Evolutionary conservation across 768 basidiomycete species (phyloP).

Genomic region (Austroboletus eburneus): DNA sequence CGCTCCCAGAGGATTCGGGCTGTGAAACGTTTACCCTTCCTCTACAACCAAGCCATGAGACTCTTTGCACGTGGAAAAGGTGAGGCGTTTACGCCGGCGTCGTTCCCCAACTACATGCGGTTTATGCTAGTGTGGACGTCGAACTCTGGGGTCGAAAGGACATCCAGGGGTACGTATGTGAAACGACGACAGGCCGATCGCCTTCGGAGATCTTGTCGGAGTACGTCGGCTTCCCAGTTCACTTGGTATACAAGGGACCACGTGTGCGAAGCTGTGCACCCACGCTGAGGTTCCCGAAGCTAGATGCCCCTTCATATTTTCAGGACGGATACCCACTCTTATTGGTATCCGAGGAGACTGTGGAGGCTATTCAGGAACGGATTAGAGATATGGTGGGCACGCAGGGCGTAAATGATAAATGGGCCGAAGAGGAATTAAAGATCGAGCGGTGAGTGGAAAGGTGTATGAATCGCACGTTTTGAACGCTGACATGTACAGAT

Average conservation of each 20-base stretch:
- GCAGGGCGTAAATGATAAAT: constrained; percentile 47
- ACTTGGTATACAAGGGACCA: constrained; percentile 66
- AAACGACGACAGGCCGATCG: constrained; percentile 38
- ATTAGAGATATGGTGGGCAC: constrained; percentile 43
- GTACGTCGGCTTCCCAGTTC: constrained; percentile 58
- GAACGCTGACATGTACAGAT: constrained; percentile 39
- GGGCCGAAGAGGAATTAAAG: constrained; percentile 46
- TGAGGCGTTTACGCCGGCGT: constrained; percentile 29
- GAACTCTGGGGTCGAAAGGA: constrained; percentile 42
- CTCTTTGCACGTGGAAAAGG: constrained; percentile 53
- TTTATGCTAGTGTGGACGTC: constrained; percentile 45
- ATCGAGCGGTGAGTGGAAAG: constrained; percentile 52
- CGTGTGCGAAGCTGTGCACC: constrained; percentile 46
- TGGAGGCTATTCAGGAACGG: constrained; percentile 46
- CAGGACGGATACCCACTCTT: constrained; percentile 74
- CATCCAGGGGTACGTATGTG: constrained; percentile 68
- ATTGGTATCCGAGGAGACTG: constrained; percentile 64
- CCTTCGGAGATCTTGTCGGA: constrained; percentile 55
- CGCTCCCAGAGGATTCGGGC: constrained; percentile 57
- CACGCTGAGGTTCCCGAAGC: constrained; percentile 52
- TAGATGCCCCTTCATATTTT: constrained; percentile 52
- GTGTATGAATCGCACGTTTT: not conserved
- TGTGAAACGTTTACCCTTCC: constrained; percentile 58
- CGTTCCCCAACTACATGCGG: constrained; percentile 2
- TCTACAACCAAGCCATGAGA: constrained; percentile 47